Percentiles rank a stretch among this genome's conserved stretches.
phyloP scores from a whole-genome alignment of 164 flowering plant genomes.

The Pachysandra terminalis region DNA sequence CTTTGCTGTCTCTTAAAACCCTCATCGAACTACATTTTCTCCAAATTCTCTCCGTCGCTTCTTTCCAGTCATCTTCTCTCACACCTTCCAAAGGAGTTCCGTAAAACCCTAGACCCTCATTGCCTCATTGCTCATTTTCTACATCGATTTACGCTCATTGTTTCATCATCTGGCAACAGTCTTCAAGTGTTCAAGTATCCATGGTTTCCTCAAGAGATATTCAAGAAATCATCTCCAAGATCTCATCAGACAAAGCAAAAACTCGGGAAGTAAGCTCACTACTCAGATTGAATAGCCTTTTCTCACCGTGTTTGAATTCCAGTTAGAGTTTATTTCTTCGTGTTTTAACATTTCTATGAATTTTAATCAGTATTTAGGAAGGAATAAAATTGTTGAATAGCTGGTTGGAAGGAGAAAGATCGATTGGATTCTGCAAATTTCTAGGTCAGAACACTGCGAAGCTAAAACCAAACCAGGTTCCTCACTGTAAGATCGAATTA shows the following conservation, averaged over 20 bases:
- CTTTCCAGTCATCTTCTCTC: neutral
- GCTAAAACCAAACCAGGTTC: slow-evolving; percentile 59
- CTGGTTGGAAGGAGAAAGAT: slow-evolving; percentile 83
- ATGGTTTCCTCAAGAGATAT: slow-evolving; percentile 56
- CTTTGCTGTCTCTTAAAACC: no score
- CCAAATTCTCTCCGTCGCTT: neutral
- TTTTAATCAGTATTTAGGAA: slow-evolving; percentile 42
- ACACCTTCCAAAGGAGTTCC: neutral
- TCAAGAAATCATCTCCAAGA: slow-evolving; percentile 70
- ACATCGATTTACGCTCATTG: neutral
- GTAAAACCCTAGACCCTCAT: neutral
- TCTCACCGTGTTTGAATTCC: neutral
- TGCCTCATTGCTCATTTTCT: neutral
- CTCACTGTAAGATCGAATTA: slow-evolving; percentile 44
- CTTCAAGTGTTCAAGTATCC: neutral
- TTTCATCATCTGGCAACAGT: neutral
- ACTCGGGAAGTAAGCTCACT: slow-evolving; percentile 59
- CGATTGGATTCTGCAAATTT: slow-evolving; percentile 51
- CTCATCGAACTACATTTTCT: no score
- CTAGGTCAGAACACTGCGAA: slow-evolving; percentile 52
- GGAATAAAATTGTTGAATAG: slow-evolving; percentile 79
- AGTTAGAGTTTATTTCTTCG: neutral
- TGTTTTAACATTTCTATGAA: neutral
- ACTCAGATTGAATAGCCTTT: neutral
- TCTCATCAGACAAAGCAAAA: slow-evolving; percentile 84